Conservation (phyloP, 192 early-diverging fungal species). For the Podila horticola region DNA sequence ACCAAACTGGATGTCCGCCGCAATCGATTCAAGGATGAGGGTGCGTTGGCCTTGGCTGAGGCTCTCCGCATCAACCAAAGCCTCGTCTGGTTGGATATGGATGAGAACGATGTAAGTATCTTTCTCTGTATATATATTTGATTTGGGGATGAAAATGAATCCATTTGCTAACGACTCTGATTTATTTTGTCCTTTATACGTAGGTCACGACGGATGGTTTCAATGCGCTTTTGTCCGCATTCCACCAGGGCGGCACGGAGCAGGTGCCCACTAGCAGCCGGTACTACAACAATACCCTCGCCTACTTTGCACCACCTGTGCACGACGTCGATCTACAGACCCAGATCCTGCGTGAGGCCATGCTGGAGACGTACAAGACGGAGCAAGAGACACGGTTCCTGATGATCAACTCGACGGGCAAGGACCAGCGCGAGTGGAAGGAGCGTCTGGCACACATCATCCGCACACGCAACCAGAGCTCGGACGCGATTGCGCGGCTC, state of each 20-base stretch:
- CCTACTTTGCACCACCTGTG: slow-evolving; percentile 40
- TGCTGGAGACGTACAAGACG: slow-evolving; percentile 48
- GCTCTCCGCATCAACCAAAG: slow-evolving; percentile 45
- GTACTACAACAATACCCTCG: slow-evolving; percentile 41
- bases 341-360: slow-evolving; percentile 22
- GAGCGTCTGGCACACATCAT: slow-evolving; percentile 44
- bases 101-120: slow-evolving; percentile 57
- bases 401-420: slow-evolving; percentile 47
- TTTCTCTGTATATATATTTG: neutral
- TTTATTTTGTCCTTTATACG: neutral
- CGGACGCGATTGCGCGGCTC: slow-evolving; percentile 20
- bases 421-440: slow-evolving; percentile 36
- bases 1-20: slow-evolving; percentile 47
- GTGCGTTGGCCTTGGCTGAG: slow-evolving; percentile 52
- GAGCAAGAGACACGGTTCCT: slow-evolving; percentile 55
- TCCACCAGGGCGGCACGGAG: slow-evolving; percentile 51
- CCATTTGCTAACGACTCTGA: neutral
- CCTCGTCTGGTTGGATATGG: slow-evolving; percentile 49
- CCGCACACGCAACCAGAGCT: slow-evolving; percentile 35
- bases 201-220: slow-evolving; percentile 61
- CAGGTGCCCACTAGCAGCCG: slow-evolving; percentile 44
- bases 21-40: slow-evolving; percentile 51
- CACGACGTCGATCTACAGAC: slow-evolving; percentile 47
- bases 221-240: slow-evolving; percentile 47
- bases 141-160: neutral